A percentile compares a stretch with the other conserved stretches of the same genome.
phyloP scores from a whole-genome alignment of 179 eudicot species.

The Actinidia polygama region DNA sequence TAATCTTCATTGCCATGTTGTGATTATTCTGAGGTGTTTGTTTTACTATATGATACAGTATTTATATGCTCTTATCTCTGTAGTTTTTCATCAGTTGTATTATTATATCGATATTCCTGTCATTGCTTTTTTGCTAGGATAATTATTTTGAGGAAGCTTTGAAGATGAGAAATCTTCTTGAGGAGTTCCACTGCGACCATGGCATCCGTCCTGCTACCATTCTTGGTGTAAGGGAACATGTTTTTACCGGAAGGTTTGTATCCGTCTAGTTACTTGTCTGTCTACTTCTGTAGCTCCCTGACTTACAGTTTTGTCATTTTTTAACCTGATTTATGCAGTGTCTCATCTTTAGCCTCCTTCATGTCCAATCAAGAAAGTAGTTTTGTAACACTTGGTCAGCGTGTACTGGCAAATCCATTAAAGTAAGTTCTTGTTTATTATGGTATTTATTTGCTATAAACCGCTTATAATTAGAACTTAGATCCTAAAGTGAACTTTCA shows the following conservation, averaged over 20 bases:
- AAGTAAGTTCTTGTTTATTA: conserved; percentile 57
- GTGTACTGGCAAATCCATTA: conserved; percentile 94
- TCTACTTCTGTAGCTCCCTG: background rate
- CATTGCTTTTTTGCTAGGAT: conserved; percentile 54
- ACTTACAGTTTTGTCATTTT: background rate
- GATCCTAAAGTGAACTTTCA: conserved; percentile 29
- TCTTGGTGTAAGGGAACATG: conserved; percentile 99
- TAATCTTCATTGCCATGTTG: background rate
- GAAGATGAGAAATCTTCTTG: conserved; percentile 99
- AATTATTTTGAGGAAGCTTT: conserved; percentile 99
- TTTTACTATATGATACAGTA: background rate
- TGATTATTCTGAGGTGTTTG: background rate
- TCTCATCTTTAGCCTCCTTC: conserved; percentile 95
- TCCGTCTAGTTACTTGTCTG: conserved; percentile 4
- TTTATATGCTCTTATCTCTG: background rate
- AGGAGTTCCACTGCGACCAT: conserved; percentile 77
- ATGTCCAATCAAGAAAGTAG: conserved; percentile 98
- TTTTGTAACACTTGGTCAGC: conserved; percentile 99
- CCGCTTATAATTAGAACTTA: conserved; percentile 3
- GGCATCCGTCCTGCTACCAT: conserved; percentile 87
- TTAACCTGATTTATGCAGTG: conserved; percentile 61
- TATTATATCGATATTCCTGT: background rate
- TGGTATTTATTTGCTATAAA: background rate
- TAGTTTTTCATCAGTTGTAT: background rate
- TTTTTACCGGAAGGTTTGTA: conserved; percentile 95